Conservation (phyloP, 306 rosid species). For the Ammopiptanthus mongolicus region DNA sequence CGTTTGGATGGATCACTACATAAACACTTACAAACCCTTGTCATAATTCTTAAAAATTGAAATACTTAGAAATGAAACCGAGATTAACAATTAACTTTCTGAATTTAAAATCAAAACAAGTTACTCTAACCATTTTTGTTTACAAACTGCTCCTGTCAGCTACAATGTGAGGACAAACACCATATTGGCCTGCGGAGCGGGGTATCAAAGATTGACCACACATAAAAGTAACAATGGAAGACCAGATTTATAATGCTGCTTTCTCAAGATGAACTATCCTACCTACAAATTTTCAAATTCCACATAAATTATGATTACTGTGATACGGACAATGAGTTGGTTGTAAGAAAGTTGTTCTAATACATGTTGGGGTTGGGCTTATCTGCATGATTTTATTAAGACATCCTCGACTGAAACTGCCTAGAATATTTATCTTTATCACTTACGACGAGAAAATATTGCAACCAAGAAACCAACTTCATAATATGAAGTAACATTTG, state of each 20-base stretch:
- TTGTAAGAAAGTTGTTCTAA: too few relatives aligned
- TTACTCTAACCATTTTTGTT: too few relatives aligned
- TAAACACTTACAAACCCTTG: too few relatives aligned
- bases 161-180: background rate
- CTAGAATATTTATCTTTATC: background rate
- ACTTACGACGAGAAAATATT: background rate
- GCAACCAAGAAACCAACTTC: slow-evolving; percentile 8
- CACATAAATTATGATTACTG: background rate
- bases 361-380: too few relatives aligned
- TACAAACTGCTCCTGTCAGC: background rate
- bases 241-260: background rate
- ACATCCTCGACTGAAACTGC: background rate
- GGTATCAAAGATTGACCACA: too few relatives aligned
- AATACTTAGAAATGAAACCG: too few relatives aligned
- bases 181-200: background rate
- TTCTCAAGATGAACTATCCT: background rate
- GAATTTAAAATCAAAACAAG: too few relatives aligned
- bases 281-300: background rate
- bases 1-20: too few relatives aligned
- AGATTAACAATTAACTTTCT: too few relatives aligned
- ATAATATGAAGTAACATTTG: slow-evolving; percentile 9
- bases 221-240: too few relatives aligned
- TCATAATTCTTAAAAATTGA: too few relatives aligned
- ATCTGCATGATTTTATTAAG: background rate
- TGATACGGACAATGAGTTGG: too few relatives aligned